These are phyloP conservation scores for Phytophthora fragariae DNA, from an alignment of 352 stramenopile genomes.

Conservation along the genomic window DNA sequence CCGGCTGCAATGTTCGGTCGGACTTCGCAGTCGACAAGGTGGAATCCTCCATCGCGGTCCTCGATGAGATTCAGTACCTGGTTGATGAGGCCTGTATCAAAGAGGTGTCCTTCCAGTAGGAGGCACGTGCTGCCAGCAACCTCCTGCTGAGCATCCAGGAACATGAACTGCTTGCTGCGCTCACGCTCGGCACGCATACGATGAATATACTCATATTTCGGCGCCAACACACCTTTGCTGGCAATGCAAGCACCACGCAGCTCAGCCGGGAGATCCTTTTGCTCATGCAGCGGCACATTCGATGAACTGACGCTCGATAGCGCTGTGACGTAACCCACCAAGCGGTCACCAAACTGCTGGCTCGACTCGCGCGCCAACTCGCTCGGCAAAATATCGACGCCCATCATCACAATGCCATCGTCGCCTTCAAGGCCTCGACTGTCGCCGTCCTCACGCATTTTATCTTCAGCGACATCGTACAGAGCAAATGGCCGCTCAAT, in stretches of 20 bases:
- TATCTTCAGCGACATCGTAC: constrained; percentile 83
- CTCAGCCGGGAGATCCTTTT: constrained; percentile 76
- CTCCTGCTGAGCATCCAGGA: constrained; percentile 73
- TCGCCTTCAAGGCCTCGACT: constrained; percentile 43
- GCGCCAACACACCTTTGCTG: constrained; percentile 85
- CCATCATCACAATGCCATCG: constrained; percentile 93
- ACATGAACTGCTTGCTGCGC: constrained; percentile 70
- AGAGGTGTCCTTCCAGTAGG: constrained; percentile 93
- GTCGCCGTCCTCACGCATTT: constrained; percentile 77
- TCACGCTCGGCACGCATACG: constrained; percentile 88
- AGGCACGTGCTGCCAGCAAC: constrained; percentile 84
- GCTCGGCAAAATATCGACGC: constrained; percentile 96
- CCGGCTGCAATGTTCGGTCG: constrained; percentile 72
- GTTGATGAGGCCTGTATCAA: constrained; percentile 97
- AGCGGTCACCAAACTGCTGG: constrained; percentile 95
- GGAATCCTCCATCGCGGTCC: constrained; percentile 84
- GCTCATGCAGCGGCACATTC: constrained; percentile 52
- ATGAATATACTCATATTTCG: constrained; percentile 94
- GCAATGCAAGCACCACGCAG: constrained; percentile 92
- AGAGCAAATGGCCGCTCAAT: constrained; percentile 96
- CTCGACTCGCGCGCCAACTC: constrained; percentile 95
- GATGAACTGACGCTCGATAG: constrained; percentile 64
- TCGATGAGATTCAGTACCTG: constrained; percentile 96
- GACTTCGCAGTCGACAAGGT: constrained; percentile 93
- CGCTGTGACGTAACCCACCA: constrained; percentile 87